Evolutionary conservation across 2,329 filamentous ascomycete genomes (phyloP), one percentile per base, ranked within the genome.

Genomic region (Colletotrichum trifolii): DNA sequence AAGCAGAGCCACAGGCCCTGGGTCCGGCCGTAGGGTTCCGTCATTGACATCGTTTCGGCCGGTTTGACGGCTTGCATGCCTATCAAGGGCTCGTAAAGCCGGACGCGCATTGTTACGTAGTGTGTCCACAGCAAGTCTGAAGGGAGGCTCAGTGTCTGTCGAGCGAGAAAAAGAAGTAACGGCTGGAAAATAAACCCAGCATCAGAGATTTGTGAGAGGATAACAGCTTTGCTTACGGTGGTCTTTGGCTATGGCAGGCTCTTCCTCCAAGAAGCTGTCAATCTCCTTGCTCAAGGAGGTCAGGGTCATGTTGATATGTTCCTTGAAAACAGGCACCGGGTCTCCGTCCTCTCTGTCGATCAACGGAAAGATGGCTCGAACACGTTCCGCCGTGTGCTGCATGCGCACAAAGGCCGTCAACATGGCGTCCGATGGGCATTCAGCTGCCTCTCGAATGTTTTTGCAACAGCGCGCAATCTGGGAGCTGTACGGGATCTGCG

Each of bases 21-120:
- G 11, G 76, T 73, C 10, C 76, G 74, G 5, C 72, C 72, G 9
- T 72, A 70, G 1, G 72, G 71, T 7, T 66, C 54, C 8, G 54
- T 59, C 3, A 10, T 33, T 6, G 49, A 36, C 17, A 71, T 69
- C 1, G 66, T 55, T 7, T 71, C 64, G 10, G 68, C 45, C 0
- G 69, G 35, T 5, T 53, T 42, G 0, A 69, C 55, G 1, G 72
- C 58, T 4, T 71, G 73, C 64, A 76, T 73, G 48, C 69, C 70
- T 4, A 80, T 73, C 17, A 72, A 72, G 0, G 78, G 78, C 50
- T 81, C 79, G 62, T 78, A 79, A 2, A 81, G 72, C 0, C 77
- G 75, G 13, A 77, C 70, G 6, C 77, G 46, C 2, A 75, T 60
- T 39, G 71, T 68, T 54, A 74, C 64, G 46, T 79, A 79, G 50